Base-by-base conservation (phyloP, 306 rosid species). In the Glycine latifolia region DNA sequence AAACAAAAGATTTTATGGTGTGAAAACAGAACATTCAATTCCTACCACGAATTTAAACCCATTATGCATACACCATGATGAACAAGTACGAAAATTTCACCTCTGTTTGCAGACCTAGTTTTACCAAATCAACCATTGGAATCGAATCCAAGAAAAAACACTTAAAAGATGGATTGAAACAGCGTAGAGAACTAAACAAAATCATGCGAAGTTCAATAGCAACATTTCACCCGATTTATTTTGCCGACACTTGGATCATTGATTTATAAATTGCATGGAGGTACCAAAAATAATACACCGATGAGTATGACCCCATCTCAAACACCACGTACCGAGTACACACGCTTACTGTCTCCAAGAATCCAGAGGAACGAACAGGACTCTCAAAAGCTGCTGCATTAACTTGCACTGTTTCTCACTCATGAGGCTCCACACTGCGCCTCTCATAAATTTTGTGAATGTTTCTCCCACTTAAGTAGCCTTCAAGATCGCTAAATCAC, bases 171-270 rank as follows among this genome's bases (percentile, higher is more conserved):
- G 20, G 20, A 20, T 20, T 20, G 20, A 20, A 20, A 20, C 20
- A 20, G 20, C 20, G 20, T 20, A 20, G 20, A 20, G 20, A 20
- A 20, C 20, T 20, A 20, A 35, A 63, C n/a, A 61, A 37, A 63
- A 35, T 6, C 10, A 35, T 65, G 7, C 26, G 39, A 15, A 68
- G 37, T 15, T 67, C 8, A 15, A 67, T 8, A 8, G 13, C 4
- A 47, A 68, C 54, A 16, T 3, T 20, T 20, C 20, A 68, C 17
- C 0, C 4, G 10, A 16, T 17, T 10, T 2, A 46, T 69, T 16
- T 46, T 69, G 56, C 74, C 74, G 74, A 69, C 74, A 69, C 54
- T 4, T 43, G 17, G 71, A n/a, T 14, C 33, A n/a, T 67, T 43
- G 6, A 60, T 3, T 33, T 46, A 11, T 10, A 6, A 11, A 47